Conservation (phyloP, 2,329 filamentous ascomycete genomes). For the Teratosphaeria destructans region DNA sequence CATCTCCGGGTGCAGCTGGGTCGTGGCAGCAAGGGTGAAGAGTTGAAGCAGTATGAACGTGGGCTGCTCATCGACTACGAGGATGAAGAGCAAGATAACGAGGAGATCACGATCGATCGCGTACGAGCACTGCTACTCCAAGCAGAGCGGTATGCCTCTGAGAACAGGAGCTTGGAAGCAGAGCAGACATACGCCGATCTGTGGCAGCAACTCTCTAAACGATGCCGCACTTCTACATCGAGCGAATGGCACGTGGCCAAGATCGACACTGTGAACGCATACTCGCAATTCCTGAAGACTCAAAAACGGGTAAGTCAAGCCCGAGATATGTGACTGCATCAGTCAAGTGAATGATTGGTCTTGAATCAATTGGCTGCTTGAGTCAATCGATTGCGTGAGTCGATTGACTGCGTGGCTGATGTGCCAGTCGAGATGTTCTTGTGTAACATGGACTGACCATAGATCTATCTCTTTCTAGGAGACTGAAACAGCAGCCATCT, state of each 20-base stretch:
- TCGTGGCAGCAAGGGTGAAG: conserved; percentile 12
- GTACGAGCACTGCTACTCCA: conserved; percentile 26
- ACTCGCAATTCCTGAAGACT: conserved; percentile 37
- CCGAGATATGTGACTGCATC: no score
- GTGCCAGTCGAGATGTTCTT: neutral
- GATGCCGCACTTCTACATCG: conserved; percentile 33
- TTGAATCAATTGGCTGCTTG: no score
- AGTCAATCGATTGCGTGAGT: no score
- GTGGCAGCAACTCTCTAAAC: conserved; percentile 41
- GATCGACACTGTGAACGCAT: conserved; percentile 36
- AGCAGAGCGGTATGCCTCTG: conserved; percentile 29
- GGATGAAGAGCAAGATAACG: conserved; percentile 27
- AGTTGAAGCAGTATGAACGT: conserved; percentile 20
- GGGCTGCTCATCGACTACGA: conserved; percentile 31
- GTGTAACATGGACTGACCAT: neutral
- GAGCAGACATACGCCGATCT: conserved; percentile 41
- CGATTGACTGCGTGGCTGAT: no score
- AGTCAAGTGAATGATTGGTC: no score
- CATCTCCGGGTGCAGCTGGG: conserved; percentile 15
- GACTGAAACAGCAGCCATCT: conserved; percentile 35
- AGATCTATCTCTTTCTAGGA: conserved; percentile 6
- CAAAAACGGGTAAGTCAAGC: conserved; percentile 27
- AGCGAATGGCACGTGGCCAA: conserved; percentile 40
- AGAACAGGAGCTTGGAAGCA: conserved; percentile 24
- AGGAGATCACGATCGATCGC: conserved; percentile 25